Conservation (phyloP, 148 eudicot species). For the Tetragonia tetragonoides region DNA sequence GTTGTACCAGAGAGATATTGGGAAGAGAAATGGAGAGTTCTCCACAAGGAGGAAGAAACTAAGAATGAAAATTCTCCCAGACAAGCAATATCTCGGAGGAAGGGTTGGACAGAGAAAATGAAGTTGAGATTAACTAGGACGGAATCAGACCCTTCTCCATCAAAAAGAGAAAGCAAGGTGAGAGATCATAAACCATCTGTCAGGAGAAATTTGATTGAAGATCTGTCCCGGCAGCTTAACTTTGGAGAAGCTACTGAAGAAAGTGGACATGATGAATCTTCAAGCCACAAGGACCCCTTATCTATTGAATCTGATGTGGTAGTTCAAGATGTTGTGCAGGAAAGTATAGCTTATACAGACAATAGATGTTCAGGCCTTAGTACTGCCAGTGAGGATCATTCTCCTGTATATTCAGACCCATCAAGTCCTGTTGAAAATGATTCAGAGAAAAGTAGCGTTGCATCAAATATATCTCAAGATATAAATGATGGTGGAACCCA, state of each 20-base stretch:
- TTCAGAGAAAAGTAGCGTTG: constrained; percentile 55
- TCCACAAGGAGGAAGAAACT: constrained; percentile 68
- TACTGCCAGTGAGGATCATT: constrained; percentile 54
- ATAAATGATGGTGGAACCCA: constrained; percentile 36
- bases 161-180: constrained; percentile 36
- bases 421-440: constrained; percentile 49
- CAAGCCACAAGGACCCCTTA: constrained; percentile 25
- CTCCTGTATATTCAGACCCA: constrained; percentile 53
- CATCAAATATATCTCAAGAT: constrained; percentile 51
- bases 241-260: constrained; percentile 47
- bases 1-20: constrained; percentile 85
- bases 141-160: constrained; percentile 67
- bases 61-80: constrained; percentile 37
- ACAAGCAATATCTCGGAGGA: constrained; percentile 37
- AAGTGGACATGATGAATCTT: constrained; percentile 20
- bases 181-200: constrained; percentile 39
- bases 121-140: constrained; percentile 58
- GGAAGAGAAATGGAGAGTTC: constrained; percentile 96
- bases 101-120: constrained; percentile 84
- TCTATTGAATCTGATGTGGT: constrained; percentile 25
- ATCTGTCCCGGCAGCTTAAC: constrained; percentile 68
- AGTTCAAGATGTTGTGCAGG: constrained; percentile 27
- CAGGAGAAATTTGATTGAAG: constrained; percentile 69
- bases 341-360: constrained; percentile 24
- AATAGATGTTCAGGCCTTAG: constrained; percentile 34